A percentile compares a stretch with the other conserved stretches of the same genome.
These are phyloP conservation scores for Jaltomata sinuosa DNA, from an alignment of 257 asterid species.

Conservation along the genomic window DNA sequence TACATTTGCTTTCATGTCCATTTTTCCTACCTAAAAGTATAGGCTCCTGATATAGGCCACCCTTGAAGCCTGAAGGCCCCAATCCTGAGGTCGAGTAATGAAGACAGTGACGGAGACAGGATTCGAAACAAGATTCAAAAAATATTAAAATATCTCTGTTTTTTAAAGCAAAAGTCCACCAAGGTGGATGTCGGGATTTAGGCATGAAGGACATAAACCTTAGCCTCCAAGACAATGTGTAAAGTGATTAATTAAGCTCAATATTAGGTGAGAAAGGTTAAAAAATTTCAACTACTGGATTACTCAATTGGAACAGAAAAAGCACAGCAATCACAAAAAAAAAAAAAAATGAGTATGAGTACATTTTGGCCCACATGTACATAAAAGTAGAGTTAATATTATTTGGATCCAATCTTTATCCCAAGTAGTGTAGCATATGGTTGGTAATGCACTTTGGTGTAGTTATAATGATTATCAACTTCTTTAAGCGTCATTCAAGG, in stretches of 20 bases:
- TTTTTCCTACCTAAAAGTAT: neutral
- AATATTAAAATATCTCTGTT: neutral
- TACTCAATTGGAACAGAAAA: neutral
- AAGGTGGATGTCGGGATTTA: too few species aligned
- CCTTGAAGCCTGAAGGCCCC: neutral
- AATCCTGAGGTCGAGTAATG: neutral
- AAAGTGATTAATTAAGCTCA: too few species aligned
- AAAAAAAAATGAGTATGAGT: neutral
- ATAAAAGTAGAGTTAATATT: neutral
- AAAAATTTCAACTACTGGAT: neutral
- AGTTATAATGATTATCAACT: neutral
- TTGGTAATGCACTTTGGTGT: neutral
- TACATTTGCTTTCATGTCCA: neutral
- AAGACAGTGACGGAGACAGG: neutral
- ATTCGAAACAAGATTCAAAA: neutral
- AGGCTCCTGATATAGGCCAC: neutral
- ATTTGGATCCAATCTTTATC: neutral
- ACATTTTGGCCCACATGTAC: conserved; percentile 1
- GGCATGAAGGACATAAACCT: too few species aligned
- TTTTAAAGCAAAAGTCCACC: too few species aligned
- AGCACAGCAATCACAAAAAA: neutral
- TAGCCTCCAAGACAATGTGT: too few species aligned
- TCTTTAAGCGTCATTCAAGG: neutral
- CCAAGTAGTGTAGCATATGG: neutral
- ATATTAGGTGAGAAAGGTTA: too few species aligned